A percentile compares a stretch with the other conserved stretches of the same genome.
Conservation (phyloP, 2,329 filamentous ascomycete species). For the Pestalotiopsis fici region DNA sequence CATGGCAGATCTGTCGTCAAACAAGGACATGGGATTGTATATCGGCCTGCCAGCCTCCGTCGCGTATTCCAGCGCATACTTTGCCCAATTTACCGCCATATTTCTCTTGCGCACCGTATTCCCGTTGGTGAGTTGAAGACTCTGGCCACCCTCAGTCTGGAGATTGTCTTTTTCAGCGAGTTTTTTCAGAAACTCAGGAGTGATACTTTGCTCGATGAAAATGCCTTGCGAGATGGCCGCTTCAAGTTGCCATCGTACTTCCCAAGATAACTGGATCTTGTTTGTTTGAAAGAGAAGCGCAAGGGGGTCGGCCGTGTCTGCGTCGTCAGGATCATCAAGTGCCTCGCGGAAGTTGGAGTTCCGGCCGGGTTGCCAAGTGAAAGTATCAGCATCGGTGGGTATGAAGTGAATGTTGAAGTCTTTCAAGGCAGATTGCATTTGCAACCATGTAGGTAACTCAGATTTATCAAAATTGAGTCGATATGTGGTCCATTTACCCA, state of each 20-base stretch:
- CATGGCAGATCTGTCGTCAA: conserved; percentile 54
- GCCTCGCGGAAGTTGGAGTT: conserved; percentile 40
- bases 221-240: conserved; percentile 83
- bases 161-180: conserved; percentile 39
- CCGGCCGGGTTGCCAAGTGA: conserved; percentile 38
- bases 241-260: conserved; percentile 86
- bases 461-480: conserved; percentile 41
- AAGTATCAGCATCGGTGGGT: conserved; percentile 31
- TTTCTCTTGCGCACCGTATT: not conserved
- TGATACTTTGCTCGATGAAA: conserved; percentile 76
- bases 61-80: conserved; percentile 72
- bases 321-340: conserved; percentile 32
- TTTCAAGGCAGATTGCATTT: conserved; percentile 55
- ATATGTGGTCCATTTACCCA: conserved; percentile 60
- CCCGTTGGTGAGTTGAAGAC: conserved; percentile 7
- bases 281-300: conserved; percentile 34
- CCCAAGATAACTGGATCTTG: conserved; percentile 59
- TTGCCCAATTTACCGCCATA: conserved; percentile 47
- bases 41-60: conserved; percentile 63
- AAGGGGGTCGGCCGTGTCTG: conserved; percentile 19
- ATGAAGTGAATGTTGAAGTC: conserved; percentile 72
- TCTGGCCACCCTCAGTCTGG: conserved; percentile 38
- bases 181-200: conserved; percentile 63
- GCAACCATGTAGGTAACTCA: conserved; percentile 32
- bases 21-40: conserved; percentile 73